Evolutionary conservation across 2,329 filamentous ascomycete genomes (phyloP).

Genomic region (Diaporthe capsici): DNA sequence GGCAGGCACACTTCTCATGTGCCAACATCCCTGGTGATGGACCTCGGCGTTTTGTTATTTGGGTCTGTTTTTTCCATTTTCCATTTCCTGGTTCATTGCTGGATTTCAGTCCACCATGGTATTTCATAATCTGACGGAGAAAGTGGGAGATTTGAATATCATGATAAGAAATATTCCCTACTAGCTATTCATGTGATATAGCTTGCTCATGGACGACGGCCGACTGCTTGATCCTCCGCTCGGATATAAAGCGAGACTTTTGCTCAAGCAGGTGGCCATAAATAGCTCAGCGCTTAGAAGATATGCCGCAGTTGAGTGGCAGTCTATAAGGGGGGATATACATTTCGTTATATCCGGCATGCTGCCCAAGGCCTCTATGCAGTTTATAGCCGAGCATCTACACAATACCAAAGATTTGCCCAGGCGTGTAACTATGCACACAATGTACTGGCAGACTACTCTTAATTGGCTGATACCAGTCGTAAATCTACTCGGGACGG

Average conservation of each 20-base stretch:
- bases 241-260: neutral
- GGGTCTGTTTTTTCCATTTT: neutral
- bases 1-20: neutral
- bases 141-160: neutral
- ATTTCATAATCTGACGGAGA: conserved; percentile 12
- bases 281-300: too few relatives aligned
- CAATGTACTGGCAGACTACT: too few relatives aligned
- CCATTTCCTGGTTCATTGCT: neutral
- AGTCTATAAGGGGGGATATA: neutral
- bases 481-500: too few relatives aligned
- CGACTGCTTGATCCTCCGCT: too few relatives aligned
- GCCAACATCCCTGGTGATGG: neutral
- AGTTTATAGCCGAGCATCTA: too few relatives aligned
- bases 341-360: neutral
- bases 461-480: too few relatives aligned
- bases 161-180: neutral
- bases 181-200: neutral
- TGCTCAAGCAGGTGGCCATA: neutral
- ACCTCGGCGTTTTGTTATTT: conserved; percentile 3
- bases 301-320: neutral
- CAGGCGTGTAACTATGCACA: too few relatives aligned
- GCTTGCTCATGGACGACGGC: neutral
- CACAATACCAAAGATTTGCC: too few relatives aligned
- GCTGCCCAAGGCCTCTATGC: too few relatives aligned
- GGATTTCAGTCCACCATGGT: conserved; percentile 8